Evolutionary conservation across 108 stramenopile genomes (phyloP), one percentile per base, ranked within the genome.

Genomic region (Nitzschia palea): DNA sequence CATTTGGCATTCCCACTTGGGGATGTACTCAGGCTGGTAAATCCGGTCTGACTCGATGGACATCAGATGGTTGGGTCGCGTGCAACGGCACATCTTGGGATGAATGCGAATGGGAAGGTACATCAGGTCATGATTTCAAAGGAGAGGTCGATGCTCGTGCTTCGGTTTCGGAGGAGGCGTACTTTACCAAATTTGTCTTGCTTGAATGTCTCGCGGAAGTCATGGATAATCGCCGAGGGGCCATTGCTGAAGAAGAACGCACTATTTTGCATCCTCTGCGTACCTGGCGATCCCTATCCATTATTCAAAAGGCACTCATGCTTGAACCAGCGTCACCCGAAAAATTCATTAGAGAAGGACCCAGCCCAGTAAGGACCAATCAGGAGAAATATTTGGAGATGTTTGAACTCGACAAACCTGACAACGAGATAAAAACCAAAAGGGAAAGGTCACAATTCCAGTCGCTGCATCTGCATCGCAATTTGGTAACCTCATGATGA

Each of bases 1-100:
- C 71, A n/a, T 79, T 79, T 60, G 82, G 82, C 20, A 74, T 77
- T 17, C 82, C 82, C 9, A 77, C 71, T n/a, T 84, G 83, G 83
- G 83, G 83, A 14, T 54, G 44, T 33, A 67, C 55, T 44, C 73
- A 73, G 32, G 58, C 59, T 8, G 53, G 51, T 28, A 44, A 65
- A 59, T 68, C 61, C 2, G 77, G 57, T 6, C 28, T 75, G 9
- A 68, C 68, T 4, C 67, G 75, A 1, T 80, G 79, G 79, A 80
- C 76, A 4, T 43, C 72, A 0, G 29, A 44, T 4, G 79, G 79
- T 8, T 84, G 83, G 83, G 58, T 44, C 25, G 55, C 67, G 2
- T 44, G 45, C 23, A 55, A 31, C 15, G 55, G 61, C 31, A 44
- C 55, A 51, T 32, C 44, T 2, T 70, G 69, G 69, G 69, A 70